Base-by-base conservation (phyloP, 2,329 filamentous ascomycete species). In the Colletotrichum incanum region DNA sequence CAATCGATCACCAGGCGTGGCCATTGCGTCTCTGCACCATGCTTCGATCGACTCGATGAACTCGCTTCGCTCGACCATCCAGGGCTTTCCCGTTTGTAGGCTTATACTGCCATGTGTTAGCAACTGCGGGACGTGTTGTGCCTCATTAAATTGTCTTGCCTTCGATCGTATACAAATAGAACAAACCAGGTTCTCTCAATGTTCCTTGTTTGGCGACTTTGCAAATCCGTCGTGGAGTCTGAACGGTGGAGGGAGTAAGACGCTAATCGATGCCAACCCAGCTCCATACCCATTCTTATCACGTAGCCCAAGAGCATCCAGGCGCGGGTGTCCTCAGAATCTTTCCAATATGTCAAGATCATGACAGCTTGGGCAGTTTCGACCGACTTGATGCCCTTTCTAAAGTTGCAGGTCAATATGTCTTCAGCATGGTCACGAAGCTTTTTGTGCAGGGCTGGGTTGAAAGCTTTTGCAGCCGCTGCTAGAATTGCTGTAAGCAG, bases 291-390 rank as follows among this genome's bases (percentile, higher is more conserved):
- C 76, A 84, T 81, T 9, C 83, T 76, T 49, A 84, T 83, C 0
- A 80, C 81, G 67, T 83, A 83, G 3, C 83, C 83, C 11, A 84
- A 74, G 1, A 80, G 76, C 23, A 82, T 76, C 82, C 83, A 84
- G 5, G 80, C 80, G 16, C 83, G 77, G 14, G 79, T 82, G 68
- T 85, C 83, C 9, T 81, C 79, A 3, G 82, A 81, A 50, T 84
- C 81, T 74, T 84, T 85, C 82, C 82, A 84, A 72, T 83, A 83
- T 2, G 82, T 84, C 7, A 82, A 67, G 11, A 82, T 74, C n/a
- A 82, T 74, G 11, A 84, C 80, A 0, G 79, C 82, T 68, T 84
- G 83, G 1, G 82, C 80, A 8, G 79, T 79, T 62, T 84, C 83
- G 2, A 77, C 75, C 0, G 82, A 84, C 56, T 84, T 84, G 1